Conservation (phyloP, 208 protist species). For the Trypanosoma caninum region DNA sequence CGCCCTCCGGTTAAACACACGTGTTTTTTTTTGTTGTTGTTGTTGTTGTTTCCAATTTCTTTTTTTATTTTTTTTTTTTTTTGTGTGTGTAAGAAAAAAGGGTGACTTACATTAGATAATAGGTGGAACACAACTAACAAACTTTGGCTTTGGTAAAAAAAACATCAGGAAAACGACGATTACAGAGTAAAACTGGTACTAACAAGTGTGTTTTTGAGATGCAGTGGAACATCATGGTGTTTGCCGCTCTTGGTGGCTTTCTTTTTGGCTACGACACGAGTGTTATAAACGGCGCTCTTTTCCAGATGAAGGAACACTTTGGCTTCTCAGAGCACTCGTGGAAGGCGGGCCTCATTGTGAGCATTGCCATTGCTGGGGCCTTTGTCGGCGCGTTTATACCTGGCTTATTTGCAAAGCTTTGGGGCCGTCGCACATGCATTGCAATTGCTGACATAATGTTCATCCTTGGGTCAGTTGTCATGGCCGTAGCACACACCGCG, state of each 20-base stretch:
- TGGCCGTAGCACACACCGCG: constrained; percentile 67
- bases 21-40: not conserved
- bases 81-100: not conserved
- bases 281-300: constrained; percentile 88
- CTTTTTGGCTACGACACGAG: constrained; percentile 94
- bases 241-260: constrained; percentile 86
- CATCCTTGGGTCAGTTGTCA: constrained; percentile 70
- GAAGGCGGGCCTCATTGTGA: constrained; percentile 81
- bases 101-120: not conserved
- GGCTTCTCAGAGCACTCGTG: constrained; percentile 74
- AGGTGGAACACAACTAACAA: not conserved
- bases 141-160: not conserved
- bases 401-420: constrained; percentile 66
- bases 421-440: constrained; percentile 74
- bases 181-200: not conserved
- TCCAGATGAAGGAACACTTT: constrained; percentile 92
- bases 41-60: not conserved
- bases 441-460: constrained; percentile 76
- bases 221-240: constrained; percentile 52
- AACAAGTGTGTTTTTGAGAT: not conserved
- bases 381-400: constrained; percentile 79
- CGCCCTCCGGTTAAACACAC: not conserved
- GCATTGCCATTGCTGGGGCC: constrained; percentile 77
- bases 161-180: not conserved
- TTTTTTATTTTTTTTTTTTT: not conserved